Evolutionary conservation across 495 filamentous ascomycete genomes (phyloP).

Genomic region (Amorphotheca resinae): DNA sequence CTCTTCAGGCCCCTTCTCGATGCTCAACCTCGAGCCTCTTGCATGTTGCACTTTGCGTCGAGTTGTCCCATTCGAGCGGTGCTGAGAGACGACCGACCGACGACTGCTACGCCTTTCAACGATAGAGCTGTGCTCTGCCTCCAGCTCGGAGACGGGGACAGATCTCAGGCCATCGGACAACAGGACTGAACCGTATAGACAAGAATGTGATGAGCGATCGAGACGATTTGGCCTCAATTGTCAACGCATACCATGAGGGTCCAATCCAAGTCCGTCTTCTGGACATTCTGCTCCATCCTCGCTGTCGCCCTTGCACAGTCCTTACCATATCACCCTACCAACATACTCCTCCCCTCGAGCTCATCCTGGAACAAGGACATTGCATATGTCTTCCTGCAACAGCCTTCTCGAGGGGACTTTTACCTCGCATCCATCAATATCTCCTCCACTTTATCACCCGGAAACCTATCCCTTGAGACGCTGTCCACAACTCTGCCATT

Average conservation of each 20-base stretch:
- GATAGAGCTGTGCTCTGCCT: no score
- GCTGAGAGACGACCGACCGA: no score
- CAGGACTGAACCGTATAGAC: no score
- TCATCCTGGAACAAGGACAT: constrained; percentile 36
- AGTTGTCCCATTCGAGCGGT: no score
- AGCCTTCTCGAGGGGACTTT: constrained; percentile 21
- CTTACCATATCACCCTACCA: constrained; percentile 66
- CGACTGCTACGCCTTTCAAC: no score
- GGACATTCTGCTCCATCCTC: constrained; percentile 3
- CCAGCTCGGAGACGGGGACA: no score
- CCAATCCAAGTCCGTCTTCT: constrained; percentile 7
- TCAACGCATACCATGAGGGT: constrained; percentile 13
- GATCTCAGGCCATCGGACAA: no score
- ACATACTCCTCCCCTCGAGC: constrained; percentile 45
- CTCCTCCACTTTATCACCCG: constrained; percentile 38
- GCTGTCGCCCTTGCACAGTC: constrained; percentile 21
- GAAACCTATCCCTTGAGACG: constrained; percentile 39
- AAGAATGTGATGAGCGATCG: no score
- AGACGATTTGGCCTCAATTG: no score
- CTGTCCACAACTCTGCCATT: constrained; percentile 58
- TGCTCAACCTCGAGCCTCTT: no score
- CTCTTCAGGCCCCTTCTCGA: no score
- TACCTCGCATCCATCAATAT: constrained; percentile 50
- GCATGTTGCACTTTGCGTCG: no score
- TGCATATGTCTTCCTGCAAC: constrained; percentile 23